These are phyloP conservation scores for Myxozyma geophila DNA, from an alignment of 805 yeast genomes.

Conservation along the genomic window DNA sequence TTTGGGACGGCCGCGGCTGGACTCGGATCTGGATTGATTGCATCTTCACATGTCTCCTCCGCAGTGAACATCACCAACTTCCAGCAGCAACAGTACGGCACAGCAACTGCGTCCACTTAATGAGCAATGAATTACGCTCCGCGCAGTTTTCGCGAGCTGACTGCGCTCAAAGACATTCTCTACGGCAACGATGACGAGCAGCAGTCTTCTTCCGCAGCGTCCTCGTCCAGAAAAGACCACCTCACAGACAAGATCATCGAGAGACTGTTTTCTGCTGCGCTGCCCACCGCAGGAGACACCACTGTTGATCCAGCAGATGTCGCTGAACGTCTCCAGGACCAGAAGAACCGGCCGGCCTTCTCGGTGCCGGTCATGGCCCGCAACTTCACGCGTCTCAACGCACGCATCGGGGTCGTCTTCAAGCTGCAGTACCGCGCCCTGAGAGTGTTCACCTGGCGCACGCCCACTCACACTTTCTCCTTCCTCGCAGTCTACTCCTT, in stretches of 20 bases:
- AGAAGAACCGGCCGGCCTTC: conserved; percentile 36
- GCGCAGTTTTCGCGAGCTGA: conserved; percentile 30
- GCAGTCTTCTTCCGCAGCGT: background rate
- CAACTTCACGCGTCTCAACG: conserved; percentile 62
- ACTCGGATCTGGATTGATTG: too few relatives aligned
- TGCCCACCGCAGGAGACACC: conserved; percentile 18
- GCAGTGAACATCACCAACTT: too few relatives aligned
- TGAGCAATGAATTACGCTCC: conserved; percentile 34
- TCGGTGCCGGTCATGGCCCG: conserved; percentile 61
- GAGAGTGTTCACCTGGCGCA: conserved; percentile 72
- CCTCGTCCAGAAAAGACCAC: conserved; percentile 19
- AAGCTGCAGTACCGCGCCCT: conserved; percentile 64
- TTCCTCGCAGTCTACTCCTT: conserved; percentile 64
- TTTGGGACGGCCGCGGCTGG: too few relatives aligned
- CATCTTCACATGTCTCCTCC: too few relatives aligned
- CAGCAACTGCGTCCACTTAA: too few relatives aligned
- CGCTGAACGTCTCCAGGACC: conserved; percentile 34
- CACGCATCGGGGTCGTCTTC: conserved; percentile 60
- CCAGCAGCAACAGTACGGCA: too few relatives aligned
- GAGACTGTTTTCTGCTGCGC: conserved; percentile 29
- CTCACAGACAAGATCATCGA: conserved; percentile 35
- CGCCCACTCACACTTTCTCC: conserved; percentile 70
- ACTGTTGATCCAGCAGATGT: conserved; percentile 12
- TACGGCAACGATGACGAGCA: conserved; percentile 27
- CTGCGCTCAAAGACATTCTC: conserved; percentile 34